Base-by-base conservation (phyloP, 495 filamentous ascomycete genomes). In the Neurospora hispaniola region DNA sequence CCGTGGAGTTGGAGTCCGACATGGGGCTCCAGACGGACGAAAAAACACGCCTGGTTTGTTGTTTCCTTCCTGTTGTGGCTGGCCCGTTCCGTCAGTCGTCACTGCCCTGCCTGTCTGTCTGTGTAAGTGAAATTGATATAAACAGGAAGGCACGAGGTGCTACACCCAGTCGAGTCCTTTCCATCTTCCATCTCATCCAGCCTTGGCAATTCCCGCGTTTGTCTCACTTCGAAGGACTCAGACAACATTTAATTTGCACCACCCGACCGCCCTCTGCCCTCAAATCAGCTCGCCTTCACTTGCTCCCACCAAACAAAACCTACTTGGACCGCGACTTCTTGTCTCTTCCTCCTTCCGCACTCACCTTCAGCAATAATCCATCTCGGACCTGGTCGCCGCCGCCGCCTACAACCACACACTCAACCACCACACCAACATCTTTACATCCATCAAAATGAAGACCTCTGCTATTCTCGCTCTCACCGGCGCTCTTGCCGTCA, bases 401-500 rank as follows among this genome's bases (percentile, higher is more conserved):
- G 11, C 10, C 46, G 9, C 9, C 43, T 18, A 12, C 54, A 14
- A 40, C 18, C 4, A 41, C 31, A 69, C 44, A 31, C 27, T 31
- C 35, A n/a, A 41, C 68, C 41, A 48, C 72, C 59, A 40, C 23
- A 59, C 27, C 73, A 72, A 66, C 44, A 27, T 54, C 59, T 74
- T 59, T 43, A 72, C 71, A 74, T 72, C 70, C 48, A 59, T 69
- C 78, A 84, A 77, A 71, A 85, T 85, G 84, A 84, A 84, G 82
- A 42, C 70, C 75, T 73, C 79, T 54, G 40, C 78, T 23, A 70
- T 83, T 46, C 72, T 81, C 71, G 77, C 77, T 69, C 42, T 78
- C 69, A 70, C 77, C 62, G 79, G 76, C 75, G 79, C 79, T 42
- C 74, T 73, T 42, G 46, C 75, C 27, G 81, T 78, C 69, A 70